A percentile compares a stretch with the other conserved stretches of the same genome.
Evolutionary conservation across 2,329 filamentous ascomycete species (phyloP).

Genomic region (Colletotrichum tabaci): DNA sequence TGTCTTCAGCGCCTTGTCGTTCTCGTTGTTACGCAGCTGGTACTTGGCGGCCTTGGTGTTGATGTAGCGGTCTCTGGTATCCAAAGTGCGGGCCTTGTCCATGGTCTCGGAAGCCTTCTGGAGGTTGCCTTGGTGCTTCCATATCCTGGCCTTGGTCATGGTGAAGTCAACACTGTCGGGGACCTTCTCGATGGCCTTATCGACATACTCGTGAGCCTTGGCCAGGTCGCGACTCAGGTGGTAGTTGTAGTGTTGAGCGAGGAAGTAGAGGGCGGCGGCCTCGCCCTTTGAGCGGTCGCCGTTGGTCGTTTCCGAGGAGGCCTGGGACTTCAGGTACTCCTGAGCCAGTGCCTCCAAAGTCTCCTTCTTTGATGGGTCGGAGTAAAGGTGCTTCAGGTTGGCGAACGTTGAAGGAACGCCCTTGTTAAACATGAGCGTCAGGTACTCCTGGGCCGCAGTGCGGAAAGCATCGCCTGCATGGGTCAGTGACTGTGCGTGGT

Average conservation of each 20-base stretch:
- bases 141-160: conserved; percentile 95
- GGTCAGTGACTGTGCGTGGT: conserved; percentile 43
- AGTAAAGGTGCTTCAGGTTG: conserved; percentile 95
- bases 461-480: conserved; percentile 81
- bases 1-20: conserved; percentile 86
- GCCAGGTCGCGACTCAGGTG: conserved; percentile 85
- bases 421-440: conserved; percentile 88
- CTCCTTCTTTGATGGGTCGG: conserved; percentile 82
- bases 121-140: conserved; percentile 88
- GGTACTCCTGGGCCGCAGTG: conserved; percentile 82
- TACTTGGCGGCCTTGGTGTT: conserved; percentile 99
- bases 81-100: conserved; percentile 87
- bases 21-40: conserved; percentile 92
- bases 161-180: conserved; percentile 90
- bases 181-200: conserved; percentile 85
- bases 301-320: conserved; percentile 60
- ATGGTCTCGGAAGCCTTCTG: conserved; percentile 87
- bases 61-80: conserved; percentile 94
- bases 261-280: conserved; percentile 89
- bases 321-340: conserved; percentile 77
- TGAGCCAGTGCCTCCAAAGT: conserved; percentile 82
- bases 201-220: conserved; percentile 86
- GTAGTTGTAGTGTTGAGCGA: conserved; percentile 98
- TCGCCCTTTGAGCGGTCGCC: conserved; percentile 73
- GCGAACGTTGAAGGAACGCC: conserved; percentile 97